A percentile compares a stretch with the other conserved stretches of the same genome.
Evolutionary conservation across 768 basidiomycete genomes (phyloP).

Genomic region (Russula ochroleuca): DNA sequence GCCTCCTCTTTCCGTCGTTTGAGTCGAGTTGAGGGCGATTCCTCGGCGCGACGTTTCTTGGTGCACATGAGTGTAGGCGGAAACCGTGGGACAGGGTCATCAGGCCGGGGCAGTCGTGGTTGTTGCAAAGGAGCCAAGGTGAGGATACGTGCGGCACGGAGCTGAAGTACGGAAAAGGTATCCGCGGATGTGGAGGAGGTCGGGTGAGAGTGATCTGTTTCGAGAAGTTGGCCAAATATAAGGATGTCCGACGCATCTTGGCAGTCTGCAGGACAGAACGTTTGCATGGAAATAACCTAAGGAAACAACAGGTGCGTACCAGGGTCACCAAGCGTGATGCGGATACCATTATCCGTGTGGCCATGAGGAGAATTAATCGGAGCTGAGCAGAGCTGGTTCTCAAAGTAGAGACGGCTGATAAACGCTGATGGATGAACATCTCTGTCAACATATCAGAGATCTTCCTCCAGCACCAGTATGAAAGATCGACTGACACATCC

Average conservation of each 20-base stretch:
- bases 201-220: conserved; percentile 21
- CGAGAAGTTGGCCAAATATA: conserved; percentile 43
- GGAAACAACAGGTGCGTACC: conserved; percentile 40
- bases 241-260: conserved; percentile 66
- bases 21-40: conserved; percentile 22
- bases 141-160: conserved; percentile 57
- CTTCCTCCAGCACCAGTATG: background rate
- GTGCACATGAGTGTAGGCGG: conserved; percentile 41
- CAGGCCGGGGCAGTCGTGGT: conserved; percentile 54
- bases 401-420: conserved; percentile 62
- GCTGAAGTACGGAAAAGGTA: conserved; percentile 36
- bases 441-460: conserved; percentile 36
- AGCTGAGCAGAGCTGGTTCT: conserved; percentile 59
- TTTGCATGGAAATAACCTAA: background rate
- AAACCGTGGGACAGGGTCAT: conserved; percentile 72
- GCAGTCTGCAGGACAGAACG: conserved; percentile 43
- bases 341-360: conserved; percentile 54
- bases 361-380: conserved; percentile 35
- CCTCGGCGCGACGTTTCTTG: conserved; percentile 30
- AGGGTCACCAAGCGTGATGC: conserved; percentile 65
- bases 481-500: conserved; percentile 40
- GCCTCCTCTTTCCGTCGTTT: conserved; percentile 34
- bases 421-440: conserved; percentile 65
- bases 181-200: conserved; percentile 28
- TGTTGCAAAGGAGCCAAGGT: conserved; percentile 39